Conservation (phyloP, 805 yeast species). For the Tetrapisispora arboricola region DNA sequence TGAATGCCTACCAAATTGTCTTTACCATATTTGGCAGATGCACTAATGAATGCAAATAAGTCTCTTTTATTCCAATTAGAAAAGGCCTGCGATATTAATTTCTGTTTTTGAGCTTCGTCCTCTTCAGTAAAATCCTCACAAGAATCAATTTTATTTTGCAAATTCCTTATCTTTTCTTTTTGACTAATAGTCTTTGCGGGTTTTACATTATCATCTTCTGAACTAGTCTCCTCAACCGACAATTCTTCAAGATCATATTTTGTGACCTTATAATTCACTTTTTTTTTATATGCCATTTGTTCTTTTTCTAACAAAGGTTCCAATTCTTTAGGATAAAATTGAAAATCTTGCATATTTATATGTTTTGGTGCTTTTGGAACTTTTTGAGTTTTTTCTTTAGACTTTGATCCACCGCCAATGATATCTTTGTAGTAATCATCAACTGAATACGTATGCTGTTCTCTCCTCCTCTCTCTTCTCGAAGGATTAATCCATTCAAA, state of each 20-base stretch:
- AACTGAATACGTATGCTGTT: slow-evolving; percentile 66
- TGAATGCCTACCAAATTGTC: slow-evolving; percentile 41
- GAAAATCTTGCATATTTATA: slow-evolving; percentile 59
- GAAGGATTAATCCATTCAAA: slow-evolving; percentile 64
- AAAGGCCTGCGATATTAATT: slow-evolving; percentile 47
- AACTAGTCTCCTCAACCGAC: slow-evolving; percentile 27
- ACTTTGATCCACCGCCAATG: slow-evolving; percentile 28
- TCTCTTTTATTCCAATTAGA: slow-evolving; percentile 66
- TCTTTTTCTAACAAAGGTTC: slow-evolving; percentile 50
- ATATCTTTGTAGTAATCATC: slow-evolving; percentile 72
- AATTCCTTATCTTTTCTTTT: slow-evolving; percentile 20
- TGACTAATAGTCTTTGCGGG: slow-evolving; percentile 1
- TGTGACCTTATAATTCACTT: slow-evolving; percentile 47
- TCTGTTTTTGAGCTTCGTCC: slow-evolving; percentile 44
- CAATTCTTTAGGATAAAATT: slow-evolving; percentile 53
- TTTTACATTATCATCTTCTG: slow-evolving; percentile 17
- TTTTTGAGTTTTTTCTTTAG: slow-evolving; percentile 30
- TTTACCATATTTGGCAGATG: slow-evolving; percentile 58
- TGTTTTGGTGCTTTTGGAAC: slow-evolving; percentile 53
- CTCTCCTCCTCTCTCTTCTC: slow-evolving; percentile 48
- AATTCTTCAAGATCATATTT: slow-evolving; percentile 48
- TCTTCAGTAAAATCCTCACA: slow-evolving; percentile 55
- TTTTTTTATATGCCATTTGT: slow-evolving; percentile 51
- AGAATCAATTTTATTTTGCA: slow-evolving; percentile 46
- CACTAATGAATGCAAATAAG: slow-evolving; percentile 60